Evolutionary conservation across 352 stramenopile species (phyloP), one percentile per base, ranked within the genome.

Genomic region (Globisporangium alternatum): DNA sequence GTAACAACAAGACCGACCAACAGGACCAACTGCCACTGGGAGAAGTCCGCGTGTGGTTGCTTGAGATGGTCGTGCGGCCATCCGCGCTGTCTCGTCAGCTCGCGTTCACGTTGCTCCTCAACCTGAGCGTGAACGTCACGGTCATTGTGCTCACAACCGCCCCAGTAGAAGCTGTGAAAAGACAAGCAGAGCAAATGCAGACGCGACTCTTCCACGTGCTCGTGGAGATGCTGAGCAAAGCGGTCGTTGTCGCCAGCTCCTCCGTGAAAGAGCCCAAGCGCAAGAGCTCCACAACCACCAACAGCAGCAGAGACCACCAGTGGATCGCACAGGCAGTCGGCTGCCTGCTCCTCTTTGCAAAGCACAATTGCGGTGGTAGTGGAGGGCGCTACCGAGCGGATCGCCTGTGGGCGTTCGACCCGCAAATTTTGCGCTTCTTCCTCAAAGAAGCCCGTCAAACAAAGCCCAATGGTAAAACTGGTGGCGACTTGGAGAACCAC

Each of bases 191-290:
- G 17, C 55, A 71, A 5, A 41, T 81, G 4, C 60, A 79, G 25
- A 49, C 30, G 15, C 58, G 67, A 39, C 63, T 85, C 33, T 85
- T 88, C 56, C 65, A 67, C 10, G 25, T 82, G 41, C 68, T 85
- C 35, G 44, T 69, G 43, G 76, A 88, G 47, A 88, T 85, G 76
- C 39, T 88, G 19, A 60, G 54, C 33, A 88, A 83, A 30, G 67
- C 71, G 0, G 70, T 81, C 1, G 66, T 79, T 7, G 65, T 87
- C 1, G 75, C 69, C 1, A 66, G 66, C 45, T 71, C 68, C 0
- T 65, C 71, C 22, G 21, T 55, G 13, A 55, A 35, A 55, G 48
- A 55, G 2, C 3, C 48, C 12, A 55, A 21, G 48, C 6, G 21
- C 10, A 21, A 13, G 3, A 53, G 4, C 22, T 7, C 47, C 33